Percentiles rank a stretch among this genome's conserved stretches.
Evolutionary conservation across 176 grass and related monocot species (phyloP).

Genomic region (bread wheat (Triticum aestivum)): DNA sequence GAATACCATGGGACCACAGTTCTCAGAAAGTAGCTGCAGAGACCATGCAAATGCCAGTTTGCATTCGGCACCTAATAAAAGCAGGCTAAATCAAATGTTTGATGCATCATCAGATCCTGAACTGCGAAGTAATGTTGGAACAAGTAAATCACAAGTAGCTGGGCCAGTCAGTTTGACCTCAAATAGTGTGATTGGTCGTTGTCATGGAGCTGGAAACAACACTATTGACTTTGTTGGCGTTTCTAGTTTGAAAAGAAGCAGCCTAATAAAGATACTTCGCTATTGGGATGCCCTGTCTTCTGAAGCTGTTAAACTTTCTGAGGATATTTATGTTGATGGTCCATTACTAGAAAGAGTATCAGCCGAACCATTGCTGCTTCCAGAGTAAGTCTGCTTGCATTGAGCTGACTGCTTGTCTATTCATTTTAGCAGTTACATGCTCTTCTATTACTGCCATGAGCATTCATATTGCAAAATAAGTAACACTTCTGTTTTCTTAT

Average conservation of each 20-base stretch:
- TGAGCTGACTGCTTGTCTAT: not conserved
- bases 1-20: conserved; percentile 4
- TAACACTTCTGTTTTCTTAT: conserved; percentile 31
- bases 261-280: conserved; percentile 41
- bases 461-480: not conserved
- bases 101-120: conserved; percentile 15
- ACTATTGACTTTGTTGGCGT: conserved; percentile 43
- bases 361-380: conserved; percentile 49
- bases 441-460: conserved; percentile 3
- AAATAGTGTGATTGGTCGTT: conserved; percentile 4
- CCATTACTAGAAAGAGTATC: conserved; percentile 56
- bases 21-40: not conserved
- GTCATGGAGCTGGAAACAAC: conserved; percentile 18
- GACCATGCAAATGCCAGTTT: conserved; percentile 20
- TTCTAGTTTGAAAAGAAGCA: conserved; percentile 47
- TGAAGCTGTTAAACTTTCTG: conserved; percentile 35
- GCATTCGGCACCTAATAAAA: conserved; percentile 21
- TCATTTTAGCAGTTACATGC: not conserved
- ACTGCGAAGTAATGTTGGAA: conserved; percentile 13
- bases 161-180: conserved; percentile 2
- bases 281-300: conserved; percentile 40
- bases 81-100: not conserved
- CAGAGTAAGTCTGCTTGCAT: conserved; percentile 55
- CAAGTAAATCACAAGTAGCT: conserved; percentile 13
- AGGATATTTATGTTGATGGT: conserved; percentile 30